phyloP scores from a whole-genome alignment of 2,329 filamentous ascomycete species.

The Cercospora sp. region DNA sequence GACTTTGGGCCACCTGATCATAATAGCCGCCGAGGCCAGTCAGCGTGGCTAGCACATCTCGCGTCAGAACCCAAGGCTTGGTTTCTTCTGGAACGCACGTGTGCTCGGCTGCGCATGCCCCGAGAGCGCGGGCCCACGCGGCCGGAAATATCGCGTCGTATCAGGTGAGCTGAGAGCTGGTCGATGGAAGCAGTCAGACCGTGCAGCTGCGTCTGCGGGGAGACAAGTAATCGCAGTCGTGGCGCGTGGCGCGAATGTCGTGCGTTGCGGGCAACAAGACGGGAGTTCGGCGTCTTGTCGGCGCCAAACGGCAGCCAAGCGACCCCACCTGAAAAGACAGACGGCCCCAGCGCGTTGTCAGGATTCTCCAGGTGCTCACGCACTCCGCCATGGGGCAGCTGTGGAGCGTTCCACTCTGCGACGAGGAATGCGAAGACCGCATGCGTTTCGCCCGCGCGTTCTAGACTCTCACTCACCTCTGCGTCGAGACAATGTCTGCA shows the following conservation, averaged over 20 bases:
- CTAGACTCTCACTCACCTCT: not conserved
- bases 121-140: not conserved
- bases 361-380: not conserved
- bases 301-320: not conserved
- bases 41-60: not conserved
- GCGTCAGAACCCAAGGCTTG: not conserved
- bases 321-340: not conserved
- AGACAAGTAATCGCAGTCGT: not conserved
- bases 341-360: not conserved
- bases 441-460: not conserved
- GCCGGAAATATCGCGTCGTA: not conserved
- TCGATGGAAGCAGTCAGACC: not conserved
- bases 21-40: not conserved
- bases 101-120: conserved; percentile 1
- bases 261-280: not conserved
- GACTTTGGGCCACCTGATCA: conserved; percentile 10
- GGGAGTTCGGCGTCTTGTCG: not conserved
- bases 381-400: not conserved
- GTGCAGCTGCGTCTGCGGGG: not conserved
- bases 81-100: not conserved
- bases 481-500: not conserved
- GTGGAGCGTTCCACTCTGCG: not conserved
- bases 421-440: not conserved
- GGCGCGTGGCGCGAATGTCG: not conserved
- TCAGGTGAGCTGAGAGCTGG: not conserved